Evolutionary conservation across 257 asterid species (phyloP).

Genomic region (Solanum bukasovii): DNA sequence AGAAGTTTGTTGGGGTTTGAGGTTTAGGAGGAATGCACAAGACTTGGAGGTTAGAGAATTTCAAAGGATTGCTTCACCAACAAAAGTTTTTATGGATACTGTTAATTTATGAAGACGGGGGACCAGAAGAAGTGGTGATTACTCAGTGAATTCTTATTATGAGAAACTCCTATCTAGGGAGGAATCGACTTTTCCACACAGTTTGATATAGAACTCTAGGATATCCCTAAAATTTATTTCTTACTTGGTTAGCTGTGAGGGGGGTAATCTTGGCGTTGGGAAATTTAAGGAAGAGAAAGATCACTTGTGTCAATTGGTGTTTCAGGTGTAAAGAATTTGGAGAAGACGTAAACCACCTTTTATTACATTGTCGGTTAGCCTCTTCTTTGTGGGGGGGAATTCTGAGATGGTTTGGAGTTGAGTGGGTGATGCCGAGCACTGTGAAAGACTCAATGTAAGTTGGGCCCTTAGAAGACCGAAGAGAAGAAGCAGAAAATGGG

Average conservation of each 20-base stretch:
- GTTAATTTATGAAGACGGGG: neutral
- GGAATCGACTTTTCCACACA: neutral
- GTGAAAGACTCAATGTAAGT: neutral
- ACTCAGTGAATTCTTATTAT: neutral
- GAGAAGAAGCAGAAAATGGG: neutral
- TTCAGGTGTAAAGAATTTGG: neutral
- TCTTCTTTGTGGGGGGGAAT: neutral
- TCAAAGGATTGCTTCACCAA: neutral
- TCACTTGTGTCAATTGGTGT: neutral
- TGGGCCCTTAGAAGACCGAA: neutral
- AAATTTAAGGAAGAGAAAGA: neutral
- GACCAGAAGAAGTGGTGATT: neutral
- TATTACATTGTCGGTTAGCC: neutral
- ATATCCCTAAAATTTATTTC: neutral
- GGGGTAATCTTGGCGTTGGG: neutral
- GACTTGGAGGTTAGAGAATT: neutral
- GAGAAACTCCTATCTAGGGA: neutral
- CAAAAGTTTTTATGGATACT: neutral
- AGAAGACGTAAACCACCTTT: neutral
- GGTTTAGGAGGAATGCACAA: neutral
- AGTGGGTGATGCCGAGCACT: neutral
- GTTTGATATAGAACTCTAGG: neutral
- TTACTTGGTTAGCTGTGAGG: neutral
- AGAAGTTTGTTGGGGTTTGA: neutral
- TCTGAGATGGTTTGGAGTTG: neutral